phyloP scores from a whole-genome alignment of 352 stramenopile genomes.

The Pythium rhizo-oryzae region DNA sequence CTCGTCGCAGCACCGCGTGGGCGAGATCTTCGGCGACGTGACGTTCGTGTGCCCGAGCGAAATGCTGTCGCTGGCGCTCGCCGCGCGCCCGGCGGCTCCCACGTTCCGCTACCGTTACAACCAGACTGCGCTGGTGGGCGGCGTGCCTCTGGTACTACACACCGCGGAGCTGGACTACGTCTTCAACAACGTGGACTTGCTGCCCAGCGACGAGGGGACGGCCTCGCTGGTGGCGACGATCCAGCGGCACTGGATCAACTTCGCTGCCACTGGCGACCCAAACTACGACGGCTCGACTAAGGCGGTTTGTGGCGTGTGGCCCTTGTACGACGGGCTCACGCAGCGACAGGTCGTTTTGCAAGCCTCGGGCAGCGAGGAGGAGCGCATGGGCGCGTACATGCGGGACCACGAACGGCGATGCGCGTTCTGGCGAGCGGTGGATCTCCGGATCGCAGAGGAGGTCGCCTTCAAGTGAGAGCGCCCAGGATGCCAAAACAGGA shows the following conservation, averaged over 20 bases:
- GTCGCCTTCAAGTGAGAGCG: too few relatives aligned
- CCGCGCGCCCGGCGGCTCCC: not conserved
- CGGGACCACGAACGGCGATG: slow-evolving; percentile 11
- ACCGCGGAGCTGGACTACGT: slow-evolving; percentile 12
- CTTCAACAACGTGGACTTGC: slow-evolving; percentile 9
- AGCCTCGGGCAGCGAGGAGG: not conserved
- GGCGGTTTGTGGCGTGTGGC: not conserved
- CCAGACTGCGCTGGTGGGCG: not conserved
- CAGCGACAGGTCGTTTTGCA: slow-evolving; percentile 23
- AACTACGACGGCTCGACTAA: not conserved
- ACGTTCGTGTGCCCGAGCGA: slow-evolving; percentile 19
- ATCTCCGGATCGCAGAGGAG: not conserved
- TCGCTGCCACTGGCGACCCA: not conserved
- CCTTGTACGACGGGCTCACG: not conserved
- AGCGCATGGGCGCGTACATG: slow-evolving; percentile 1
- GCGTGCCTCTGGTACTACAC: slow-evolving; percentile 10
- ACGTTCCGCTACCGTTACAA: slow-evolving; percentile 29
- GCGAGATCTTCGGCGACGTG: slow-evolving; percentile 15
- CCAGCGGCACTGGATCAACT: slow-evolving; percentile 18
- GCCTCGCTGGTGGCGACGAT: not conserved
- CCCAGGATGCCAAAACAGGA: too few relatives aligned
- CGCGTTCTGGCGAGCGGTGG: slow-evolving; percentile 20
- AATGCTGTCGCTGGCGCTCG: not conserved
- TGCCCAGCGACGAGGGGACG: not conserved
- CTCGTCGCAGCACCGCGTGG: slow-evolving; percentile 6